Base-by-base conservation (phyloP, 2,329 filamentous ascomycete genomes). In the Neonectria coccinea region DNA sequence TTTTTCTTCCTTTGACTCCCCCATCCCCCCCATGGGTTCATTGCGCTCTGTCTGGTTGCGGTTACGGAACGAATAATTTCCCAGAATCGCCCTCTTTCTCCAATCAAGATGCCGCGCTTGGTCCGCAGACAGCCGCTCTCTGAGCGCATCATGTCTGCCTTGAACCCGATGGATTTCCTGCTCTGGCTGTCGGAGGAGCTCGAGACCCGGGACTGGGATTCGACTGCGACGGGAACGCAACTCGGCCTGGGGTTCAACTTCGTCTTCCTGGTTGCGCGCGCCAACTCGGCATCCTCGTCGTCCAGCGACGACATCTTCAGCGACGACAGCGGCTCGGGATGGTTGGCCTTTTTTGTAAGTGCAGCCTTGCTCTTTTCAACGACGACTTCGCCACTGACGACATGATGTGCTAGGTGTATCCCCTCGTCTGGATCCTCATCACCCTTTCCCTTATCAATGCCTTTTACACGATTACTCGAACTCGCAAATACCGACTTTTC, bases 171-270 rank as follows among this genome's bases (percentile, higher is more conserved):
- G 82, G 96, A 99, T 80, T 92, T 95, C 75, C 82, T 96, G 58
- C 88, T 99, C 18, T 97, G 93, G 92, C 80, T 97, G 2, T 97
- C 93, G 0, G 95, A 98, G 77, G 93, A 97, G 80, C 86, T 99
- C 65, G 94, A 97, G 77, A 93, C 93, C 29, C 90, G 91, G 75
- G 92, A 97, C 73, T 97, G 94, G 89, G 92, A 97, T 71, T 93
- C 95, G 20, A 91, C 92, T 70, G 82, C 89, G 39, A 91, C 93
- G 78, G 92, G 93, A 27, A 87, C 89, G 5, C 89, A 92, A 56
- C 82, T 97, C 18, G 95, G 94, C 5, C 72, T 97, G 29, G 86
- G 77, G 0, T 83, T 94, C 73, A 98, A 98, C 79, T 80, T 97
- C 44, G 71, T 91, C 33, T 95, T 97, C 76, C 83, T 97, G 58